These are phyloP conservation scores for Zygoascus hellenicus DNA, from an alignment of 1,139 yeast species.

Conservation along the genomic window DNA sequence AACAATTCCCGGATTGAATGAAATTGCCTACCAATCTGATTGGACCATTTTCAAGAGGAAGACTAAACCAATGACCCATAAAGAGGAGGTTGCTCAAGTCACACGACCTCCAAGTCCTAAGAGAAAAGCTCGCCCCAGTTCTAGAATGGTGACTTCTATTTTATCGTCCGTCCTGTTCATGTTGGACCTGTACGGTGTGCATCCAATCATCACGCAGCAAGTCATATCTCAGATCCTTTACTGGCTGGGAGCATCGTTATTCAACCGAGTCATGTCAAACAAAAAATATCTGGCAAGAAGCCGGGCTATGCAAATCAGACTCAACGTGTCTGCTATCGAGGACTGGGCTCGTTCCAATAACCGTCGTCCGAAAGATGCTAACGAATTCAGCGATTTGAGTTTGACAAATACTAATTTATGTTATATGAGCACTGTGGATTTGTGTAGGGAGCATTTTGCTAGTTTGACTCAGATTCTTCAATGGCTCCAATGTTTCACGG, in stretches of 20 bases:
- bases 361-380: slow-evolving; percentile 42
- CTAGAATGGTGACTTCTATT: slow-evolving; percentile 76
- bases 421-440: slow-evolving; percentile 36
- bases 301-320: slow-evolving; percentile 82
- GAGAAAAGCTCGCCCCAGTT: slow-evolving; percentile 71
- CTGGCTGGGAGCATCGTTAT: slow-evolving; percentile 67
- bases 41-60: slow-evolving; percentile 37
- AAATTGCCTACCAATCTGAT: slow-evolving; percentile 38
- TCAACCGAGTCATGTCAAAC: slow-evolving; percentile 64
- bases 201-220: slow-evolving; percentile 67
- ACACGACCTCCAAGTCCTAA: slow-evolving; percentile 68
- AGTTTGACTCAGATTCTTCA: slow-evolving; percentile 79
- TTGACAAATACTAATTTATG: slow-evolving; percentile 19
- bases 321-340: slow-evolving; percentile 78
- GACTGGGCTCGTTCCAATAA: slow-evolving; percentile 90
- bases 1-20: slow-evolving; percentile 41
- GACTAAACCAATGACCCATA: slow-evolving; percentile 30
- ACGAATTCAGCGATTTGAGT: slow-evolving; percentile 28
- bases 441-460: slow-evolving; percentile 61
- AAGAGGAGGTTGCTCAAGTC: slow-evolving; percentile 56
- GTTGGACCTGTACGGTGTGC: slow-evolving; percentile 73
- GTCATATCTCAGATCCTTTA: slow-evolving; percentile 73
- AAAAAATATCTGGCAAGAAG: slow-evolving; percentile 69
- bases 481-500: slow-evolving; percentile 84
- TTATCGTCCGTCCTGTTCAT: slow-evolving; percentile 86